phyloP scores from a whole-genome alignment of 208 protist species.

The Wallacemonas sp. region DNA sequence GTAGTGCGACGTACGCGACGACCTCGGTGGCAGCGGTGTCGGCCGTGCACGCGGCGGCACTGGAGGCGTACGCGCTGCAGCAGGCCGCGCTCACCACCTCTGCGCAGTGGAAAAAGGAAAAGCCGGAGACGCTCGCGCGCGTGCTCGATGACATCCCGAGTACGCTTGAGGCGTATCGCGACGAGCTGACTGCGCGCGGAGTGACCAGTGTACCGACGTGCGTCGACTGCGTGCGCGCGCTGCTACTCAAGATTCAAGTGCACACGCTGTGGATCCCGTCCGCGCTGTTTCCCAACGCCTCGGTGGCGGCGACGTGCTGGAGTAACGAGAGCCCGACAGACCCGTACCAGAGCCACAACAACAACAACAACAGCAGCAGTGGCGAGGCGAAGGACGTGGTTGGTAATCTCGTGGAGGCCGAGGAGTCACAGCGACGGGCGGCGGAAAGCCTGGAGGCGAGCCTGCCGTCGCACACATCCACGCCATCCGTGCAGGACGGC shows the following conservation, averaged over 20 bases:
- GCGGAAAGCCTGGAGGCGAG: not conserved
- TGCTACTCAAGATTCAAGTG: slow-evolving; percentile 49
- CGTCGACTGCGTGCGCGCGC: slow-evolving; percentile 57
- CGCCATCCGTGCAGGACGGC: no score
- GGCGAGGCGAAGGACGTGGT: no score
- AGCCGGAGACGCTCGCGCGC: not conserved
- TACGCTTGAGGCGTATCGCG: slow-evolving; percentile 2
- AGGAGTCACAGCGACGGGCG: slow-evolving; percentile 6
- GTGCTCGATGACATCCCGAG: not conserved
- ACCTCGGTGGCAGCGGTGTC: slow-evolving; percentile 2
- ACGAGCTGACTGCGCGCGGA: not conserved
- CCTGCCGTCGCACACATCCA: slow-evolving; percentile 6
- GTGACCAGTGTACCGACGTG: slow-evolving; percentile 45
- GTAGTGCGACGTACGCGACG: not conserved
- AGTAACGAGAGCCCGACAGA: not conserved
- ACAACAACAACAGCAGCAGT: no score
- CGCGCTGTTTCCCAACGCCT: slow-evolving; percentile 35
- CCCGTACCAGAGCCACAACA: no score
- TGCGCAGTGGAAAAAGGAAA: slow-evolving; percentile 6
- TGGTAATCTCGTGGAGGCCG: no score
- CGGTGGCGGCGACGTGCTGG: slow-evolving; percentile 3
- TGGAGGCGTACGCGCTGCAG: slow-evolving; percentile 6
- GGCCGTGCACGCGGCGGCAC: not conserved
- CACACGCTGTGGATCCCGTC: slow-evolving; percentile 75
- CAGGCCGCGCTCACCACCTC: not conserved